phyloP scores from a whole-genome alignment of 2,329 filamentous ascomycete species.

The Penicillium concentricum region DNA sequence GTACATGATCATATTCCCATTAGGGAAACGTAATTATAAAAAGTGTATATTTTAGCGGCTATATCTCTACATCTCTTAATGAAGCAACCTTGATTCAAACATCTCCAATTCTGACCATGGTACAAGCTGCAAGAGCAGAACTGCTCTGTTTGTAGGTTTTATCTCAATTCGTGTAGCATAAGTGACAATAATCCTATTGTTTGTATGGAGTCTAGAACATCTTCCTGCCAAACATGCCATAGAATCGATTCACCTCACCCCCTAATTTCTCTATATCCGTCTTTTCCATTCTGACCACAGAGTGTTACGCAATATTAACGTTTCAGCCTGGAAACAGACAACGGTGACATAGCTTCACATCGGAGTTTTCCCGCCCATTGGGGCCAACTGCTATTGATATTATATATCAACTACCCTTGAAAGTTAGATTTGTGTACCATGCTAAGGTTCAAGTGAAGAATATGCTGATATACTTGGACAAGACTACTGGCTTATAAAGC shows the following conservation, averaged over 20 bases:
- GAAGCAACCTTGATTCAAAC: neutral
- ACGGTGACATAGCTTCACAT: neutral
- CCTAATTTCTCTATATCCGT: neutral
- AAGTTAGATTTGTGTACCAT: neutral
- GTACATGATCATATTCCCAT: slow-evolving; percentile 1
- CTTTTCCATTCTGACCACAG: neutral
- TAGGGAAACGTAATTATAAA: slow-evolving; percentile 3
- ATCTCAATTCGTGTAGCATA: neutral
- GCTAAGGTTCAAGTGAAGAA: neutral
- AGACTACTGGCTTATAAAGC: neutral
- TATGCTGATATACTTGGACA: neutral
- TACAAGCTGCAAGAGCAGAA: neutral
- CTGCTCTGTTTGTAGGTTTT: neutral
- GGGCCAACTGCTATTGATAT: neutral
- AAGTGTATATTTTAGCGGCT: neutral
- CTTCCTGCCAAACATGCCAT: neutral
- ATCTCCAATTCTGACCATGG: neutral
- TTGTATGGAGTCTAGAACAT: neutral
- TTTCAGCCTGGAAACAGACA: neutral
- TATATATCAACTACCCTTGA: neutral
- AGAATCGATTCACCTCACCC: neutral
- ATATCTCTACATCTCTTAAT: neutral
- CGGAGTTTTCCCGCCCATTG: neutral
- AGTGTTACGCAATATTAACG: neutral
- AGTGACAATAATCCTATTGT: neutral